Percentiles rank a stretch among this genome's conserved stretches.
These are phyloP conservation scores for Solanum etuberosum DNA, from an alignment of 257 asterid species.

Conservation along the genomic window DNA sequence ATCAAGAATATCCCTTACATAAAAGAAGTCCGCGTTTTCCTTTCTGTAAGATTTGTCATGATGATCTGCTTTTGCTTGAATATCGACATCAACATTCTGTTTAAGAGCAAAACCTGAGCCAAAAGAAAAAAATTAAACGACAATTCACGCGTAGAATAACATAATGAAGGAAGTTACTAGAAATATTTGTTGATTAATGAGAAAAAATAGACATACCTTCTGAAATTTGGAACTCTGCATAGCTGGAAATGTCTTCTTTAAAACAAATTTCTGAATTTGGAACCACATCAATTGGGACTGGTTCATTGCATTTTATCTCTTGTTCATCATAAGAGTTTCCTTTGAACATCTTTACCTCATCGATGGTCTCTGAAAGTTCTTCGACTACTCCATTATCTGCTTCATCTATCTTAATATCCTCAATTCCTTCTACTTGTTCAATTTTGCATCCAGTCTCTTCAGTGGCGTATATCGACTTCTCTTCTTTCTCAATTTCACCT, in stretches of 20 bases:
- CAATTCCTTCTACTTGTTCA: not conserved
- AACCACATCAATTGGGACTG: not conserved
- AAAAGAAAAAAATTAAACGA: not conserved
- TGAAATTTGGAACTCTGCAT: conserved; percentile 11
- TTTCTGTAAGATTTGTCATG: not conserved
- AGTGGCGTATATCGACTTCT: not conserved
- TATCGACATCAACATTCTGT: not conserved
- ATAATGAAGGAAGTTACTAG: not conserved
- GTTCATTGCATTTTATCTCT: conserved; percentile 1
- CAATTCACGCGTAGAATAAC: not conserved
- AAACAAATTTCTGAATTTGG: conserved; percentile 3
- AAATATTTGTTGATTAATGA: not conserved
- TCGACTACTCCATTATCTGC: conserved; percentile 5
- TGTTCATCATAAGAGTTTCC: not conserved
- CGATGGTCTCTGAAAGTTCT: not conserved
- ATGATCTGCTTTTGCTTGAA: conserved; percentile 1
- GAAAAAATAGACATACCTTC: conserved; percentile 26
- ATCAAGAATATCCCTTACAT: conserved; percentile 47
- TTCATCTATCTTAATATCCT: conserved; percentile 2
- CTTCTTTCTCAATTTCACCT: conserved; percentile 3
- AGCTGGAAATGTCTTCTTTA: conserved; percentile 6
- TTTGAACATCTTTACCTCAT: not conserved
- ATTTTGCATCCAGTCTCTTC: not conserved
- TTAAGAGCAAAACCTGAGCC: not conserved
- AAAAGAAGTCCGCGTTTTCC: conserved; percentile 27